Conservation (phyloP, 371 early-diverging fungal genomes). For the Synchytrium microbalum region DNA sequence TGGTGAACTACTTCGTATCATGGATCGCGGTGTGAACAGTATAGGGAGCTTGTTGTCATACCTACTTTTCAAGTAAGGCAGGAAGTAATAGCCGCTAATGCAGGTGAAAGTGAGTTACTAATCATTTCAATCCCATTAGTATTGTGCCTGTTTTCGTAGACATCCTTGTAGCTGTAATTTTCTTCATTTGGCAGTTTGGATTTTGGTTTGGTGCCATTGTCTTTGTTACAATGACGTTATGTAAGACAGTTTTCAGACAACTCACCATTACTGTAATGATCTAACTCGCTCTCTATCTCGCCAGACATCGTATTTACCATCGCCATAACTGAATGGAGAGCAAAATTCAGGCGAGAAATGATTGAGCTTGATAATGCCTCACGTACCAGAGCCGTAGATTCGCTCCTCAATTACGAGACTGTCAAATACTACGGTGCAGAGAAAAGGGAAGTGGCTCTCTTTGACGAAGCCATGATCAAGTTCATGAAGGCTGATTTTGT, state of each 20-base stretch:
- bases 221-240: slow-evolving; percentile 76
- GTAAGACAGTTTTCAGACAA: slow-evolving; percentile 18
- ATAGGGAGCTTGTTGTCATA: slow-evolving; percentile 73
- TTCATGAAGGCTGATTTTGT: slow-evolving; percentile 78
- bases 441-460: slow-evolving; percentile 58
- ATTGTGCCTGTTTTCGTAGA: slow-evolving; percentile 73
- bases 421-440: slow-evolving; percentile 52
- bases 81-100: too few species aligned
- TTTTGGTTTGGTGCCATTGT: slow-evolving; percentile 73
- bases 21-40: slow-evolving; percentile 76
- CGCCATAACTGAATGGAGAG: slow-evolving; percentile 85
- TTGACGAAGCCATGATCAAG: slow-evolving; percentile 59
- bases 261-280: background rate
- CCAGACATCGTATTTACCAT: slow-evolving; percentile 61
- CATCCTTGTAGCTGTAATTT: slow-evolving; percentile 69
- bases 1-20: slow-evolving; percentile 60
- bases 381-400: slow-evolving; percentile 78
- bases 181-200: slow-evolving; percentile 65
- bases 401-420: slow-evolving; percentile 91
- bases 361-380: slow-evolving; percentile 17
- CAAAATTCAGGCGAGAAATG: slow-evolving; percentile 58
- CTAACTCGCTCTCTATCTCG: background rate
- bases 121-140: background rate
- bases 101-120: too few species aligned
- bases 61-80: slow-evolving; percentile 70